Evolutionary conservation across 2,329 filamentous ascomycete species (phyloP), one percentile per base, ranked within the genome.

Genomic region (Pseudocercospora cruenta): DNA sequence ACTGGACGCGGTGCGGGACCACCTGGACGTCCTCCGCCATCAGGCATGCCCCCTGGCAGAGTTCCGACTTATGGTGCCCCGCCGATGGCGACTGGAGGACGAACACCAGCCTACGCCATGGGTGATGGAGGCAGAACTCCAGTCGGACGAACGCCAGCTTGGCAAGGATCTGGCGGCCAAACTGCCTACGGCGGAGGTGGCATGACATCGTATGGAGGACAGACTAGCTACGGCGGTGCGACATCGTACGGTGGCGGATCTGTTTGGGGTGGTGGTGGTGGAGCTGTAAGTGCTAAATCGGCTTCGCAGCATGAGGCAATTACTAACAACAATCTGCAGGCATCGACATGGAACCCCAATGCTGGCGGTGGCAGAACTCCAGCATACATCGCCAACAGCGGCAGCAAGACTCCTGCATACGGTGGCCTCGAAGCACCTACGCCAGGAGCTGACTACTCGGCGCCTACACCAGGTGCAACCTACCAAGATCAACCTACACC

Each of bases 341-440:
- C 73, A 67, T 76, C 76, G 9, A 76, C 78, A 2, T 80, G 78
- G 77, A 78, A 77, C 66, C 72, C 78, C 43, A 77, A 76, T 62
- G 69, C 65, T 28, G 73, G 39, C 39, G 39, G 70, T 31, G 72
- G 72, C 49, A 74, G 78, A 39, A 80, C 79, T 39, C 90, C 92
- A 1, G 91, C 87, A 85, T 62, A 72, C 36, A 55, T 69, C n/a
- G 54, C 84, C 86, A 51, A 78, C 69, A 33, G 78, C 63, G 90
- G 90, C 7, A 89, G 87, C n/a, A 90, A 94, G 78, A 96, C 93
- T 0, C 93, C 93, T 2, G 89, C 87, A 1, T 93, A 91, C 24
- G 75, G 74, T 21, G 70, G 73, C 0, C 92, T 91, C 71, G 91
- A 94, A 72, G 90, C 89, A 3, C 90, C 89, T 16, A 80, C 77